phyloP scores from a whole-genome alignment of 139 green algal species.

The Chlamydomonas asymmetrica region DNA sequence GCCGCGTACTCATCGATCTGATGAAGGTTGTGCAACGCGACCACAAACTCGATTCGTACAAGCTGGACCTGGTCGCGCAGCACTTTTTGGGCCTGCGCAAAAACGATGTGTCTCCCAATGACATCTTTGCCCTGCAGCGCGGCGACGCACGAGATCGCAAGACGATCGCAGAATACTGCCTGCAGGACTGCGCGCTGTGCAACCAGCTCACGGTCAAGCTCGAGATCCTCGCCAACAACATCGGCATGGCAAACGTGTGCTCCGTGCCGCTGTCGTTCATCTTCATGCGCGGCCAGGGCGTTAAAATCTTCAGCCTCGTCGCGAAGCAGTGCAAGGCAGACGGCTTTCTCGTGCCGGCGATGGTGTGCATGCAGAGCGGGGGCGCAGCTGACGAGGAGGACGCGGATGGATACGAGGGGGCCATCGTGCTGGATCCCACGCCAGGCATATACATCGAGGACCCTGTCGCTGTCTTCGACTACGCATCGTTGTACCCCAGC shows the following conservation, averaged over 20 bases:
- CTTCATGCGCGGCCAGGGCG: constrained; percentile 41
- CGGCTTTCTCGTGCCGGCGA: constrained; percentile 8
- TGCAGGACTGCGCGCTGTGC: constrained; percentile 39
- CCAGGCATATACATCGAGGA: constrained; percentile 30
- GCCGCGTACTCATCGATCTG: constrained; percentile 27
- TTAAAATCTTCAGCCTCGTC: constrained; percentile 38
- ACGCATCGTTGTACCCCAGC: constrained; percentile 32
- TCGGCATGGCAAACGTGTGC: constrained; percentile 38
- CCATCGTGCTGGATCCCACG: constrained; percentile 28
- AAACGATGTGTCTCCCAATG: constrained; percentile 20
- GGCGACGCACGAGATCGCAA: constrained; percentile 16
- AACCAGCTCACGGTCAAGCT: constrained; percentile 16
- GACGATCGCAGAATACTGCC: constrained; percentile 31
- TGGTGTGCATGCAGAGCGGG: neutral
- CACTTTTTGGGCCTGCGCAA: constrained; percentile 19
- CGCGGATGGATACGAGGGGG: constrained; percentile 18
- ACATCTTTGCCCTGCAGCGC: constrained; percentile 33
- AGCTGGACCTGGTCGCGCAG: constrained; percentile 24
- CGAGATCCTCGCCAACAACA: constrained; percentile 25
- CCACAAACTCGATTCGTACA: constrained; percentile 32
- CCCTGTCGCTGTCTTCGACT: constrained; percentile 30
- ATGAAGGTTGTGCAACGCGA: constrained; percentile 39
- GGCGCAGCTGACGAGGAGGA: constrained; percentile 4
- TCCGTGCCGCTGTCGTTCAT: constrained; percentile 36
- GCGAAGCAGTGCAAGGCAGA: constrained; percentile 1